These are phyloP conservation scores for Parietichytrium sp. DNA, from an alignment of 108 stramenopile genomes.

Conservation along the genomic window DNA sequence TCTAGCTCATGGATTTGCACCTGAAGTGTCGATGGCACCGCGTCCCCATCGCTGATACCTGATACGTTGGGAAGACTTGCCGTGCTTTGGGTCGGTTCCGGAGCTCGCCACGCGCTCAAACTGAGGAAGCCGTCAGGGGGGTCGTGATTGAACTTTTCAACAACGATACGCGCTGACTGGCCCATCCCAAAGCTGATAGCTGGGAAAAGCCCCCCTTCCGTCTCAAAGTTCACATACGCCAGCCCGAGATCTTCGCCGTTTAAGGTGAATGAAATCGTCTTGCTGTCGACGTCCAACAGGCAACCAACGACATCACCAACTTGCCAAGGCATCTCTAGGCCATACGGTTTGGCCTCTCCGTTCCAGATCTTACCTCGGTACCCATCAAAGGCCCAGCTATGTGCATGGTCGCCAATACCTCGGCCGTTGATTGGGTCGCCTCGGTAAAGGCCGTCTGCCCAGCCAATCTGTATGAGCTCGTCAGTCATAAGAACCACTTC, in stretches of 20 bases:
- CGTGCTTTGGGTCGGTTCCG: no score
- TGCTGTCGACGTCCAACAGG: conserved; percentile 47
- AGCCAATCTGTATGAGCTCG: conserved; percentile 63
- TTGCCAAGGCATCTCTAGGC: conserved; percentile 51
- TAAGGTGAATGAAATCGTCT: conserved; percentile 51
- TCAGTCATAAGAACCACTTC: conserved; percentile 53
- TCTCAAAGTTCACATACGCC: conserved; percentile 48
- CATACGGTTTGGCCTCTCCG: conserved; percentile 44
- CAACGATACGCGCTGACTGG: conserved; percentile 53
- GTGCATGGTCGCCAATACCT: conserved; percentile 57
- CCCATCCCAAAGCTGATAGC: conserved; percentile 57
- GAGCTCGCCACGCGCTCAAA: no score
- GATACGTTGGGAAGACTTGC: neutral
- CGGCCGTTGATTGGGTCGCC: conserved; percentile 49
- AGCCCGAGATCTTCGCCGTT: conserved; percentile 57
- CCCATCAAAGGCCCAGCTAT: conserved; percentile 61
- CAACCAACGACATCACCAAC: conserved; percentile 57
- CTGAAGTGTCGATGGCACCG: neutral
- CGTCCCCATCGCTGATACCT: neutral
- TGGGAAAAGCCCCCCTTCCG: conserved; percentile 44
- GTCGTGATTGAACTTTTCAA: neutral
- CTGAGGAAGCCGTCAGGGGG: neutral
- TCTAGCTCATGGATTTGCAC: neutral
- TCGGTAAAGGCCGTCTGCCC: conserved; percentile 49
- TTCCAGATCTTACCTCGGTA: conserved; percentile 55